These are phyloP conservation scores for Picea glauca DNA, from an alignment of 75 land plant genomes.

Conservation along the genomic window DNA sequence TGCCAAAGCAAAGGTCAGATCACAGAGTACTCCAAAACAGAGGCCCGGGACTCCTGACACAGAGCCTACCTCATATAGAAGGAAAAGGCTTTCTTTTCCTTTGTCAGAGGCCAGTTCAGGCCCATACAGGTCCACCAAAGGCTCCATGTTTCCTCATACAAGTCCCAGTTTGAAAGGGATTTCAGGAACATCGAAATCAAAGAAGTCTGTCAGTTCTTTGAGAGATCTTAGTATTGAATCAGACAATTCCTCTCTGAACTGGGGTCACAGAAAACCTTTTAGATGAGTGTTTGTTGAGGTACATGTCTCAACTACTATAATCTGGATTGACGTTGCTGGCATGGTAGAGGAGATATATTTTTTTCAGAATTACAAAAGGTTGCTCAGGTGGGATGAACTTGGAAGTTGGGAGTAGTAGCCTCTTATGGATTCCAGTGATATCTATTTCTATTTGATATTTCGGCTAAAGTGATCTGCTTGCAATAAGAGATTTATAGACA, in stretches of 20 bases:
- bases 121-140: constrained; percentile 14
- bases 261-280: neutral
- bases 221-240: constrained; percentile 1
- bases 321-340: neutral
- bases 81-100: too few relatives aligned
- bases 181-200: constrained; percentile 6
- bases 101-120: neutral
- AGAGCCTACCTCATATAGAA: too few relatives aligned
- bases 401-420: too few relatives aligned
- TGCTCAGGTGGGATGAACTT: neutral
- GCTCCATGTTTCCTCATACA: constrained; percentile 17
- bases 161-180: neutral
- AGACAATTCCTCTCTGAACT: neutral
- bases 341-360: neutral
- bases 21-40: constrained; percentile 58
- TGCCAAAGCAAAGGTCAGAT: constrained; percentile 58
- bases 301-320: neutral
- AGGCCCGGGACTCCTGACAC: constrained; percentile 29
- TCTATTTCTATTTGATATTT: neutral
- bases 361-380: neutral
- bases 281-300: neutral
- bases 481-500: neutral
- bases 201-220: constrained; percentile 11
- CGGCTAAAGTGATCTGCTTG: neutral
- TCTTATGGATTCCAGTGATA: neutral